Evolutionary conservation across 208 protist genomes (phyloP).

Genomic region (Wallacemonas sp.): DNA sequence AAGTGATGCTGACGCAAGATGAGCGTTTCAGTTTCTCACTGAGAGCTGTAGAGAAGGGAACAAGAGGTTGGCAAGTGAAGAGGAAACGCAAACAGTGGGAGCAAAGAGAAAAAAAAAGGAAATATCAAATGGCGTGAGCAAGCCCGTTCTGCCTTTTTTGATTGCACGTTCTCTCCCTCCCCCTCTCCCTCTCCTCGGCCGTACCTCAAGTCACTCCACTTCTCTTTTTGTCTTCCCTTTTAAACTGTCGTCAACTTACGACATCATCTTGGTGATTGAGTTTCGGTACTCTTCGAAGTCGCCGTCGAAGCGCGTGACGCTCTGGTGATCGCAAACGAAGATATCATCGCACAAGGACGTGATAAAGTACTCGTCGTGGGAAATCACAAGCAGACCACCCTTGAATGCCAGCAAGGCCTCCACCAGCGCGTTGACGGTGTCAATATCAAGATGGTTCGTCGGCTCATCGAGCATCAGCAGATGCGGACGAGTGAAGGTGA

Average conservation of each 20-base stretch:
- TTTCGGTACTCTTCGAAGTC: slow-evolving; percentile 91
- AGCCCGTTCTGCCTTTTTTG: no score
- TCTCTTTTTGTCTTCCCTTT: neutral
- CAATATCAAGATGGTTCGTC: slow-evolving; percentile 96
- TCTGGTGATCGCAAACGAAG: slow-evolving; percentile 80
- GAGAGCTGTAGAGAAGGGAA: no score
- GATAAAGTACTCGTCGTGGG: slow-evolving; percentile 95
- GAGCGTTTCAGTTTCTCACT: no score
- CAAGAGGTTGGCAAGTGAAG: neutral
- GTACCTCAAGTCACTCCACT: neutral
- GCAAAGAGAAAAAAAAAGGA: neutral
- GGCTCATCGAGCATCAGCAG: slow-evolving; percentile 97
- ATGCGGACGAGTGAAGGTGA: slow-evolving; percentile 93
- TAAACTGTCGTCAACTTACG: slow-evolving; percentile 18
- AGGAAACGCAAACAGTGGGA: neutral
- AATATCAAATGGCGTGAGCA: neutral
- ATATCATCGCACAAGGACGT: slow-evolving; percentile 92
- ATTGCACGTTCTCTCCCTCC: neutral
- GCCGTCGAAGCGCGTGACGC: slow-evolving; percentile 78
- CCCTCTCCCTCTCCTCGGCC: neutral
- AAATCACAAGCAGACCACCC: slow-evolving; percentile 91
- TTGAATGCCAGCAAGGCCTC: slow-evolving; percentile 89
- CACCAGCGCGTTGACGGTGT: slow-evolving; percentile 93
- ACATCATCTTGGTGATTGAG: slow-evolving; percentile 69
- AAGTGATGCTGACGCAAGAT: no score